Percentiles rank a stretch among this genome's conserved stretches.
Conservation (phyloP, 1,284 basidiomycete genomes). For the Leccinum colubrinum region DNA sequence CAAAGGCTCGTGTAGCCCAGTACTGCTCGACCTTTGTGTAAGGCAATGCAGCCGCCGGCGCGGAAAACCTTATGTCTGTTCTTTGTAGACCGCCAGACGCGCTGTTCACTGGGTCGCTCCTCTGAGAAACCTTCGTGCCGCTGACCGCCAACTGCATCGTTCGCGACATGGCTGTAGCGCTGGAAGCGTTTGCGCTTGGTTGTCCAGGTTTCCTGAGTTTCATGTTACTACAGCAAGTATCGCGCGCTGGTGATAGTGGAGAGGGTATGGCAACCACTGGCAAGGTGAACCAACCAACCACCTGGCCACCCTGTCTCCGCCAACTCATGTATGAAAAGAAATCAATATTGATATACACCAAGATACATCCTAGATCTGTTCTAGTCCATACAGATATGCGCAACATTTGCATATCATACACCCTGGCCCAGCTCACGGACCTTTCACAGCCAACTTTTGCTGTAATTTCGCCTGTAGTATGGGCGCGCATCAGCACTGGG, state of each 20-base stretch:
- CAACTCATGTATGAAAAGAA: too few species aligned
- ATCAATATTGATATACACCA: slow-evolving; percentile 15
- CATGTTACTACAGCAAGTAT: slow-evolving; percentile 13
- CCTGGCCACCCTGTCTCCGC: slow-evolving; percentile 9
- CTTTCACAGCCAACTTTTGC: slow-evolving; percentile 43
- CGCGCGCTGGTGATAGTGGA: not conserved
- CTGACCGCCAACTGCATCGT: slow-evolving; percentile 31
- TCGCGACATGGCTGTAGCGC: slow-evolving; percentile 20
- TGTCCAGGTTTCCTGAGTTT: slow-evolving; percentile 21
- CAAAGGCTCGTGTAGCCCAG: slow-evolving; percentile 60
- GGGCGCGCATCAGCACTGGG: slow-evolving; percentile 15
- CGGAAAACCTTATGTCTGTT: slow-evolving; percentile 11
- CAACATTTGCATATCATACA: slow-evolving; percentile 13
- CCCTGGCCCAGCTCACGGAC: slow-evolving; percentile 12
- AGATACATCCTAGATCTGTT: slow-evolving; percentile 23
- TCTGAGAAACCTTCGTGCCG: slow-evolving; percentile 3
- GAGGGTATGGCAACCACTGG: not conserved
- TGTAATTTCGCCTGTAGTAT: slow-evolving; percentile 51
- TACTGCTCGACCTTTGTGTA: slow-evolving; percentile 47
- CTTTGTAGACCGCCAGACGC: slow-evolving; percentile 6
- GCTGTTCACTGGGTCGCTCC: not conserved
- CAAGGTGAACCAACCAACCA: not conserved
- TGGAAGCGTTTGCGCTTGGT: not conserved
- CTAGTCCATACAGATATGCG: slow-evolving; percentile 8
- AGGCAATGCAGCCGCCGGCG: slow-evolving; percentile 23